Evolutionary conservation across 257 asterid genomes (phyloP).

Genomic region (Scutellaria baicalensis): DNA sequence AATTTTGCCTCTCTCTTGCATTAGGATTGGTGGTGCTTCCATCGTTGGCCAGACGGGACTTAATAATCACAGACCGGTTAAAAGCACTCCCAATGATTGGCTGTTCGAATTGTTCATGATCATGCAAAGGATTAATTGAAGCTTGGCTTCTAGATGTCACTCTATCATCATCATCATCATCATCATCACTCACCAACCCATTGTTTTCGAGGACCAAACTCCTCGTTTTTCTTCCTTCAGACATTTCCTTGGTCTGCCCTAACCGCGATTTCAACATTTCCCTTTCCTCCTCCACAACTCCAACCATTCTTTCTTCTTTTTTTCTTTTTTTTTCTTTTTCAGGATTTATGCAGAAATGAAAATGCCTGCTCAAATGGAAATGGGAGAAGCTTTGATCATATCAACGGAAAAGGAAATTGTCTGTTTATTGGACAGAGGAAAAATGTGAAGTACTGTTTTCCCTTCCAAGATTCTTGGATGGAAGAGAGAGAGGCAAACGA

Average conservation of each 20-base stretch:
- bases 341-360: background rate
- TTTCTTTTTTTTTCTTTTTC: too few species aligned
- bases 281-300: constrained; percentile 50
- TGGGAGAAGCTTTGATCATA: background rate
- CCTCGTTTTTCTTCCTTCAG: constrained; percentile 19
- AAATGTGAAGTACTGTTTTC: background rate
- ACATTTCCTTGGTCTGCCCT: constrained; percentile 22
- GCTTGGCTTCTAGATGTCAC: constrained; percentile 29
- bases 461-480: constrained; percentile 12
- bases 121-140: constrained; percentile 10
- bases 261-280: constrained; percentile 24
- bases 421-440: background rate
- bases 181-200: background rate
- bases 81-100: constrained; percentile 2
- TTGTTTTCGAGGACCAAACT: constrained; percentile 20
- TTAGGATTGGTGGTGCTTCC: constrained; percentile 5
- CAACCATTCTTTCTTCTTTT: constrained; percentile 46
- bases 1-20: constrained; percentile 15
- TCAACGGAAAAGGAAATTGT: background rate
- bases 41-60: constrained; percentile 17
- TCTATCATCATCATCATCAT: constrained; percentile 17
- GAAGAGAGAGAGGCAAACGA: background rate
- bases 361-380: background rate
- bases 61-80: constrained; percentile 8
- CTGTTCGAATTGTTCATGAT: constrained; percentile 8